Percentiles rank a stretch among this genome's conserved stretches.
Conservation (phyloP, 2,329 filamentous ascomycete species). For the Pyricularia sp. region DNA sequence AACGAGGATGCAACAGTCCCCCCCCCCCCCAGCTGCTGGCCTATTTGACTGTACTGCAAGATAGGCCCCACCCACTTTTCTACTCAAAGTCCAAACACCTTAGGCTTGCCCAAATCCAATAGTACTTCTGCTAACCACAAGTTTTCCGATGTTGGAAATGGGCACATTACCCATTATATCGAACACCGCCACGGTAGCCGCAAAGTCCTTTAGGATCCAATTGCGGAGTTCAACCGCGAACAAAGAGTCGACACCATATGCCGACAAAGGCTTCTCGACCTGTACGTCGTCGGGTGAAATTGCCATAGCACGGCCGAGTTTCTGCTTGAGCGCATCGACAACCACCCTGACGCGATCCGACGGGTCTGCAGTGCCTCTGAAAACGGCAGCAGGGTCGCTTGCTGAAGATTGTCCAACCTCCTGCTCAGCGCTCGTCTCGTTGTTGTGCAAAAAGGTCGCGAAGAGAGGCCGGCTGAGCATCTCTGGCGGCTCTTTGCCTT, state of each 20-base stretch:
- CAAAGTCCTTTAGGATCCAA: constrained; percentile 21
- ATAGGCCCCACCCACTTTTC: background rate
- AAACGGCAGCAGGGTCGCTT: background rate
- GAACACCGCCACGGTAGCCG: background rate
- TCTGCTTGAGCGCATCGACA: background rate
- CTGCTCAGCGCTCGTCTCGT: background rate
- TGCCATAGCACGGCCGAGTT: background rate
- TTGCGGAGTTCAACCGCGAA: constrained; percentile 43
- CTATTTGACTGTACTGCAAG: no score
- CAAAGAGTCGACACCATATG: constrained; percentile 43
- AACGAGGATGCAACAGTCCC: no score
- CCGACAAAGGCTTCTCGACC: constrained; percentile 21
- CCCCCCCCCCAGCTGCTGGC: no score
- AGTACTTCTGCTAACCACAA: background rate
- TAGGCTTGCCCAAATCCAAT: background rate
- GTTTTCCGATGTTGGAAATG: background rate
- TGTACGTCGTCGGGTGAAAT: background rate
- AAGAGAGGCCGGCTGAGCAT: background rate
- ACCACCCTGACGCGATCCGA: background rate
- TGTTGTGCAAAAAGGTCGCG: background rate
- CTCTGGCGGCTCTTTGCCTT: background rate
- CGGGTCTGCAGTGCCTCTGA: background rate
- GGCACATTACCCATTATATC: background rate
- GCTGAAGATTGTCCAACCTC: background rate
- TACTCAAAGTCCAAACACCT: background rate